Evolutionary conservation across 129 eudicot genomes (phyloP).

Genomic region (Ambrosia artemisiifolia): DNA sequence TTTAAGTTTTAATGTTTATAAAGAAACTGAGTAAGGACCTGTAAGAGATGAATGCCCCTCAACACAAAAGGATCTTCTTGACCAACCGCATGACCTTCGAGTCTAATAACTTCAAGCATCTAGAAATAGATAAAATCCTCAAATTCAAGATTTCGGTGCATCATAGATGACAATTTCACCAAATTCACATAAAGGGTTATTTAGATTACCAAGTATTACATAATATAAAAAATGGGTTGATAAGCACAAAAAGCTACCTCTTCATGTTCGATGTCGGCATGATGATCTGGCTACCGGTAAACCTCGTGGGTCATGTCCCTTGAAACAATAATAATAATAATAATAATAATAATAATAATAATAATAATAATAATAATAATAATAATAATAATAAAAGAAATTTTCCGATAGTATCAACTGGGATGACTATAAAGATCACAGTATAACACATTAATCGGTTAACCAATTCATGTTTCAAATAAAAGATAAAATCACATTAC

Average conservation of each 20-base stretch:
- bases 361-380: no score
- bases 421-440: neutral
- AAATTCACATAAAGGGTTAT: neutral
- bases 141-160: neutral
- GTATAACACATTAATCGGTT: neutral
- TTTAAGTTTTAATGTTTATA: no score
- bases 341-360: no score
- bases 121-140: conserved; percentile 38
- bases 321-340: no score
- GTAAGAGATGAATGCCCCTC: conserved; percentile 83
- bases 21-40: conserved; percentile 43
- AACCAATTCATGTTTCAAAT: no score
- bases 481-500: no score
- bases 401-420: neutral
- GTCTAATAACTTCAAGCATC: conserved; percentile 96
- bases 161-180: neutral
- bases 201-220: neutral
- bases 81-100: conserved; percentile 82
- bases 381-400: no score
- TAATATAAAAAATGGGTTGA: neutral
- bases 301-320: conserved; percentile 72
- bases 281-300: conserved; percentile 89
- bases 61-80: conserved; percentile 72
- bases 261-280: conserved; percentile 95
- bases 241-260: conserved; percentile 44